Conservation (phyloP, 164 flowering plant species). For the Magnolia officinalis region DNA sequence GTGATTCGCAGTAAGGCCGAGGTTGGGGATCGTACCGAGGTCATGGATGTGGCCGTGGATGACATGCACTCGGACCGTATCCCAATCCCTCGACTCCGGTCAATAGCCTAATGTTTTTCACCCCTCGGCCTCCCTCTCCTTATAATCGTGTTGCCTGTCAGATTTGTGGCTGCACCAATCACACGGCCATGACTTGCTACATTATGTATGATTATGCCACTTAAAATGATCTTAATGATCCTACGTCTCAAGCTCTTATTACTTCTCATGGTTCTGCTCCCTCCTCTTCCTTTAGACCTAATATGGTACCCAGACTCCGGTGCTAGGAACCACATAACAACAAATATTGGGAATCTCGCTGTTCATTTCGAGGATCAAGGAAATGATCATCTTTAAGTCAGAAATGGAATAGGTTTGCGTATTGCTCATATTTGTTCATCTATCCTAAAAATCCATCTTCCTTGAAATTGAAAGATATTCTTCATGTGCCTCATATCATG, state of each 20-base stretch:
- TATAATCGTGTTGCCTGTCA: not conserved
- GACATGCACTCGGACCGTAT: not conserved
- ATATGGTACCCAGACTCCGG: not conserved
- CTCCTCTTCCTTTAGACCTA: not conserved
- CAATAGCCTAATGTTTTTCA: not conserved
- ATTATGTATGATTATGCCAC: not conserved
- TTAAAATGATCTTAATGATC: not conserved
- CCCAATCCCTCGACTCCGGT: not conserved
- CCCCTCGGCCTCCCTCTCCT: not conserved
- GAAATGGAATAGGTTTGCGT: not conserved
- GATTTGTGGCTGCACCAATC: not conserved
- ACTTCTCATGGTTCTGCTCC: not conserved
- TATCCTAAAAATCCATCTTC: not conserved
- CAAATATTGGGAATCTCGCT: not conserved
- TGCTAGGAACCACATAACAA: not conserved
- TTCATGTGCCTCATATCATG: conserved; percentile 1
- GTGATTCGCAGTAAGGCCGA: not conserved
- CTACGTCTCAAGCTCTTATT: not conserved
- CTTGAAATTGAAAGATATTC: not conserved
- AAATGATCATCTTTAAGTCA: not conserved
- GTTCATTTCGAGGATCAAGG: not conserved
- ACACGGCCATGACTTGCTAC: not conserved
- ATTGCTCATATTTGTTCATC: not conserved
- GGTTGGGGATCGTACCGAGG: not conserved
- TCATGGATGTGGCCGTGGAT: not conserved